Conservation (phyloP, 768 basidiomycete genomes). For the Mycena vitilis region DNA sequence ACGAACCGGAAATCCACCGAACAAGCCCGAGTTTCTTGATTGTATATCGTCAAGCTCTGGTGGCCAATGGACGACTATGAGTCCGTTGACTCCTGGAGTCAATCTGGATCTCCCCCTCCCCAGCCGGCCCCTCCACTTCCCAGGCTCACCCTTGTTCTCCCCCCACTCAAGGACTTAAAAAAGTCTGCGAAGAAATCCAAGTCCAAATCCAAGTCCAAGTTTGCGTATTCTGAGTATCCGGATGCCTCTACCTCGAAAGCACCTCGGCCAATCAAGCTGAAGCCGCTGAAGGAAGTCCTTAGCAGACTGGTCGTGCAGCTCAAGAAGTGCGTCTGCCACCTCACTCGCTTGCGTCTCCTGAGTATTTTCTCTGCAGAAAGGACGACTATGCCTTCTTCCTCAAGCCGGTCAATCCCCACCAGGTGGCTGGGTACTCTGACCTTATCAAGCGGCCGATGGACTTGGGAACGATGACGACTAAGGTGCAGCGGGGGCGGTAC, state of each 20-base stretch:
- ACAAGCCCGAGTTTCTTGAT: background rate
- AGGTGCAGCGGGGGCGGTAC: constrained; percentile 82
- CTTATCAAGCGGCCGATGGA: constrained; percentile 92
- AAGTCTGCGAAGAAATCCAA: constrained; percentile 33
- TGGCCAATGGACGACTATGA: constrained; percentile 19
- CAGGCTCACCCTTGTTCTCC: constrained; percentile 27
- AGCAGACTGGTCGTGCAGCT: constrained; percentile 74
- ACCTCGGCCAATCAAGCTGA: constrained; percentile 75
- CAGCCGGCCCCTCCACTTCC: constrained; percentile 23
- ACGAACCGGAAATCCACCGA: background rate
- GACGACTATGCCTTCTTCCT: constrained; percentile 91
- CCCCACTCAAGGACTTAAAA: constrained; percentile 28
- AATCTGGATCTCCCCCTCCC: constrained; percentile 30
- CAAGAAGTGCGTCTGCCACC: constrained; percentile 67
- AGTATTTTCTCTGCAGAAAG: constrained; percentile 60
- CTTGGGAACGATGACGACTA: constrained; percentile 85
- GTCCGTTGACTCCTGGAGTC: constrained; percentile 25
- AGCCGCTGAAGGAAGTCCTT: constrained; percentile 83
- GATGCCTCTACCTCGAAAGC: constrained; percentile 49
- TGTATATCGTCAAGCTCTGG: background rate
- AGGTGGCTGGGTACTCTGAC: constrained; percentile 73
- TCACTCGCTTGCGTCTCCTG: constrained; percentile 18
- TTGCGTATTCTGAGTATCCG: constrained; percentile 32
- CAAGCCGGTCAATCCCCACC: constrained; percentile 68
- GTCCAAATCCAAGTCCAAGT: constrained; percentile 33